These are phyloP conservation scores for Boletales sp. DNA, from an alignment of 768 basidiomycete species.

Conservation along the genomic window DNA sequence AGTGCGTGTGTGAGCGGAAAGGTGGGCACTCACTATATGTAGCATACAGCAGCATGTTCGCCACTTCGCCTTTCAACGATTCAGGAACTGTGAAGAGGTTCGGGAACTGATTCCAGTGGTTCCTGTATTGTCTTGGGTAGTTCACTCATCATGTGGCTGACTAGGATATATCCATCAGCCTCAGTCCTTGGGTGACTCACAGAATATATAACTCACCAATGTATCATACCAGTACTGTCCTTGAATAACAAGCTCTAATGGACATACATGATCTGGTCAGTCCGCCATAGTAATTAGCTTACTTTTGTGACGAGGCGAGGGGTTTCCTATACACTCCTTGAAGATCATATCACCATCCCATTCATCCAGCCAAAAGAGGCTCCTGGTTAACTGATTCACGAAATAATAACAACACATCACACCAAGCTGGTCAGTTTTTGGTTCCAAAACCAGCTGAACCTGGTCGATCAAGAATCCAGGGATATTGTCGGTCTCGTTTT, in stretches of 20 bases:
- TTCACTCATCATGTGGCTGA: background rate
- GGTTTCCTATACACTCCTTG: conserved; percentile 11
- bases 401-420: conserved; percentile 46
- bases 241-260: conserved; percentile 32
- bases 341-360: conserved; percentile 35
- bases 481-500: conserved; percentile 17
- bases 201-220: conserved; percentile 4
- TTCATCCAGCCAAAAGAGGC: conserved; percentile 54
- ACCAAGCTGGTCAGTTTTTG: conserved; percentile 19
- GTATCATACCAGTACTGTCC: conserved; percentile 34
- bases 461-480: conserved; percentile 21
- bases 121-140: conserved; percentile 23
- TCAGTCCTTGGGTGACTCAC: background rate
- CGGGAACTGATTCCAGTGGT: conserved; percentile 34
- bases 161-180: conserved; percentile 2
- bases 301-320: conserved; percentile 27
- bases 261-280: background rate
- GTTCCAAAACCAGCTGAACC: conserved; percentile 46
- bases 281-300: background rate
- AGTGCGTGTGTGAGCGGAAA: background rate
- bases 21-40: conserved; percentile 18
- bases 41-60: conserved; percentile 24
- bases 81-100: conserved; percentile 23
- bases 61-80: conserved; percentile 24
- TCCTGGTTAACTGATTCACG: conserved; percentile 43